phyloP scores from a whole-genome alignment of 1,284 basidiomycete genomes.

The Singerocomus rubriflavus region DNA sequence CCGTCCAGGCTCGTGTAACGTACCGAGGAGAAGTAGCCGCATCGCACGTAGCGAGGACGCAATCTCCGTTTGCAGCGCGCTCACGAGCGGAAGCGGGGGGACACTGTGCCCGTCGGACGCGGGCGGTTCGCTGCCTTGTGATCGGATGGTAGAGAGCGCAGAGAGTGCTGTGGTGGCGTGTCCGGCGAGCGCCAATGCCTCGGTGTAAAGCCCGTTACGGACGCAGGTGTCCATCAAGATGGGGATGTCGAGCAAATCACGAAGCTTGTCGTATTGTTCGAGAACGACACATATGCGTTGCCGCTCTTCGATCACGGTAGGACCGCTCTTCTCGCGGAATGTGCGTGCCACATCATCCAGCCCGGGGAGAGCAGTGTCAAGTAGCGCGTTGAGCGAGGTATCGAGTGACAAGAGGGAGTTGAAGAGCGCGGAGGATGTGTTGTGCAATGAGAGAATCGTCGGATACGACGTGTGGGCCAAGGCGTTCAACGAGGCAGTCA shows the following conservation, averaged over 20 bases:
- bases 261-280: conserved; percentile 88
- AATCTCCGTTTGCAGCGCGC: conserved; percentile 70
- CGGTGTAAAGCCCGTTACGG: conserved; percentile 85
- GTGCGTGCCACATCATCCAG: conserved; percentile 66
- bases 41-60: conserved; percentile 72
- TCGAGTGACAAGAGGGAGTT: conserved; percentile 63
- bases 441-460: conserved; percentile 82
- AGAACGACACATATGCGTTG: conserved; percentile 76
- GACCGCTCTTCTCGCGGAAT: conserved; percentile 58
- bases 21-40: conserved; percentile 73
- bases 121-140: conserved; percentile 16
- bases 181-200: conserved; percentile 64
- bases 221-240: conserved; percentile 89
- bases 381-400: conserved; percentile 62
- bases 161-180: conserved; percentile 32
- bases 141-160: conserved; percentile 25
- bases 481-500: conserved; percentile 83
- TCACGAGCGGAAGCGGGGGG: conserved; percentile 44
- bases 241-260: conserved; percentile 88
- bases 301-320: conserved; percentile 59
- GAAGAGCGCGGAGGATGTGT: conserved; percentile 66
- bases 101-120: conserved; percentile 16
- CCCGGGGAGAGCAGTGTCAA: conserved; percentile 64
- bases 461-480: conserved; percentile 87
- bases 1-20: conserved; percentile 74